Conservation (phyloP, 2,329 filamentous ascomycete species). For the Aureobasidium namibiae region DNA sequence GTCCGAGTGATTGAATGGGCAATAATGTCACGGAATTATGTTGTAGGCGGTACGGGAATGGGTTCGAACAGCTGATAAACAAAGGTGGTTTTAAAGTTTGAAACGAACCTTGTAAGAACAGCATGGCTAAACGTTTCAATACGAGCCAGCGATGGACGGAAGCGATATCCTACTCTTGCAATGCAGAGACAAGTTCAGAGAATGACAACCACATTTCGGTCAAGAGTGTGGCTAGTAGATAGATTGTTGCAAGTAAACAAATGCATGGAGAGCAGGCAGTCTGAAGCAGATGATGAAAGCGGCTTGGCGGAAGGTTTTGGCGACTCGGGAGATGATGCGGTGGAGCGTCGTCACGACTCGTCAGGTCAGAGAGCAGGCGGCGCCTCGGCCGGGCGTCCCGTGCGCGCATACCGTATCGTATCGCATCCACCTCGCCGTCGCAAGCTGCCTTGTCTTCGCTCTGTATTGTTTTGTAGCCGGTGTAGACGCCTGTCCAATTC, state of each 20-base stretch:
- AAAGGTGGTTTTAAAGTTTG: no score
- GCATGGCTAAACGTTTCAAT: not conserved
- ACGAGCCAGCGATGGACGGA: not conserved
- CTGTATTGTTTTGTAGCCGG: not conserved
- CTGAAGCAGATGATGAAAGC: not conserved
- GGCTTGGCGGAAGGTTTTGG: not conserved
- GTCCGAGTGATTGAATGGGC: no score
- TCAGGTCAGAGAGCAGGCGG: not conserved
- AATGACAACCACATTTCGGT: no score
- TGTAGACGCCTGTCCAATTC: not conserved
- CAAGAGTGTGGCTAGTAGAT: not conserved
- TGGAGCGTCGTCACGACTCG: no score
- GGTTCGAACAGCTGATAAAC: no score
- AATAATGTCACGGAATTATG: no score
- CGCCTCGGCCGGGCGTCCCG: not conserved
- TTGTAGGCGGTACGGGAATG: no score
- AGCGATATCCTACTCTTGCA: no score
- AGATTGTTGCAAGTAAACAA: no score
- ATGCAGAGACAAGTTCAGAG: no score
- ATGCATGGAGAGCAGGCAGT: not conserved
- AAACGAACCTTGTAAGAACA: no score
- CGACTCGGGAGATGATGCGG: not conserved
- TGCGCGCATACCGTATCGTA: not conserved
- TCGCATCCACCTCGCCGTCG: not conserved
- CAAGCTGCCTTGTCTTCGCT: not conserved